These are phyloP conservation scores for Colletotrichum melonis DNA, from an alignment of 2,329 filamentous ascomycete species.

Conservation along the genomic window DNA sequence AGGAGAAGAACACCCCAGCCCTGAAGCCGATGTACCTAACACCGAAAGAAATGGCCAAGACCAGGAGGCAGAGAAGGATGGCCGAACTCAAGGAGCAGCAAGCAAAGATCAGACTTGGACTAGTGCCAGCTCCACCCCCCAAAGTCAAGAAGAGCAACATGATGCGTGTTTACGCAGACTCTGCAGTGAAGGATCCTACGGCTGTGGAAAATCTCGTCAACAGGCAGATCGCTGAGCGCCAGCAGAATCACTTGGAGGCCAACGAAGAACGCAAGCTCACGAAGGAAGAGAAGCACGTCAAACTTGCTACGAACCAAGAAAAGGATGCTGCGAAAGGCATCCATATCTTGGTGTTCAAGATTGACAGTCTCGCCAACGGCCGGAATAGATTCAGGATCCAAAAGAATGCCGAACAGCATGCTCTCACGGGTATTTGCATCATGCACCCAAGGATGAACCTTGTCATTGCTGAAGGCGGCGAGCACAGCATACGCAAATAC, in stretches of 20 bases:
- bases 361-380: slow-evolving; percentile 89
- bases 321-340: slow-evolving; percentile 90
- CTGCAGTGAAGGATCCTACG: slow-evolving; percentile 91
- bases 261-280: slow-evolving; percentile 91
- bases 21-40: slow-evolving; percentile 95
- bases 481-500: slow-evolving; percentile 84
- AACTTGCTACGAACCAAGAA: slow-evolving; percentile 84
- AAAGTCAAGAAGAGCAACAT: slow-evolving; percentile 98
- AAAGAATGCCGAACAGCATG: slow-evolving; percentile 90
- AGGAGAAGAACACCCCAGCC: slow-evolving; percentile 82
- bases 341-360: slow-evolving; percentile 87
- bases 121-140: slow-evolving; percentile 89
- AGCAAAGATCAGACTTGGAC: slow-evolving; percentile 91
- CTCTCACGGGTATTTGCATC: slow-evolving; percentile 89
- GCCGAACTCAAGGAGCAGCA: slow-evolving; percentile 96
- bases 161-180: slow-evolving; percentile 80
- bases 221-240: slow-evolving; percentile 88
- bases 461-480: slow-evolving; percentile 91
- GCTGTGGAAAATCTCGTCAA: slow-evolving; percentile 96
- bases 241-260: slow-evolving; percentile 77
- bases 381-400: slow-evolving; percentile 94
- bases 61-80: slow-evolving; percentile 89
- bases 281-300: slow-evolving; percentile 88
- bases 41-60: slow-evolving; percentile 88
- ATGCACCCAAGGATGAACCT: slow-evolving; percentile 91